These are phyloP conservation scores for Corchorus olitorius DNA, from an alignment of 345 rosid species.

Conservation along the genomic window DNA sequence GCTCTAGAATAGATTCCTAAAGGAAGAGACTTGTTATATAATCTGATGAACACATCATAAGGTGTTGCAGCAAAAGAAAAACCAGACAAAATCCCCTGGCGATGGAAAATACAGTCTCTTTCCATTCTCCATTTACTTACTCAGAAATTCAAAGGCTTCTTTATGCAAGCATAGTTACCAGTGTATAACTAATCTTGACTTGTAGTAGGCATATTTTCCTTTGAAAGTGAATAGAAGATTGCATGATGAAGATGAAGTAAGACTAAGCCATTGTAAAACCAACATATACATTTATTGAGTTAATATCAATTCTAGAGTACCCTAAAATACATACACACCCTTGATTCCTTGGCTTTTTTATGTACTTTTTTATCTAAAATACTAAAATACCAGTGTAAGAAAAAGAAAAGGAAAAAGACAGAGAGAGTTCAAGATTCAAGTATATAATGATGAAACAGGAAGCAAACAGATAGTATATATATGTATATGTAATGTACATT, in stretches of 20 bases:
- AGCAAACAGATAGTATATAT: no score
- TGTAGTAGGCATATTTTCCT: not conserved
- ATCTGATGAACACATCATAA: constrained; percentile 13
- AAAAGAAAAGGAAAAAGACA: no score
- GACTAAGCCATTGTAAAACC: not conserved
- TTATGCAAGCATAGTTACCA: constrained; percentile 3
- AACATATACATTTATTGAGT: not conserved
- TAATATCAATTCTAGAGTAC: no score
- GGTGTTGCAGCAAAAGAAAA: no score
- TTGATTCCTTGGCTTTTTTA: constrained; percentile 19
- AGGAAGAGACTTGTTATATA: constrained; percentile 16
- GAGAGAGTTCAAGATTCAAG: no score
- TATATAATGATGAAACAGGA: no score
- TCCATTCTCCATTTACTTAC: constrained; percentile 1
- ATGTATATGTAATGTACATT: no score
- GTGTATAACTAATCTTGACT: not conserved
- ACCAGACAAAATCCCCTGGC: constrained; percentile 8
- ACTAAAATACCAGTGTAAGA: no score
- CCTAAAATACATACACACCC: constrained; percentile 19
- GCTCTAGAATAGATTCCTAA: constrained; percentile 26
- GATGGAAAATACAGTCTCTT: not conserved
- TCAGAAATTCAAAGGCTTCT: not conserved
- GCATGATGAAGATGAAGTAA: not conserved
- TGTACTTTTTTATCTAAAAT: no score
- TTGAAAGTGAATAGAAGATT: constrained; percentile 1